Conservation (phyloP, 352 stramenopile genomes). For the Globisporangium splendens region DNA sequence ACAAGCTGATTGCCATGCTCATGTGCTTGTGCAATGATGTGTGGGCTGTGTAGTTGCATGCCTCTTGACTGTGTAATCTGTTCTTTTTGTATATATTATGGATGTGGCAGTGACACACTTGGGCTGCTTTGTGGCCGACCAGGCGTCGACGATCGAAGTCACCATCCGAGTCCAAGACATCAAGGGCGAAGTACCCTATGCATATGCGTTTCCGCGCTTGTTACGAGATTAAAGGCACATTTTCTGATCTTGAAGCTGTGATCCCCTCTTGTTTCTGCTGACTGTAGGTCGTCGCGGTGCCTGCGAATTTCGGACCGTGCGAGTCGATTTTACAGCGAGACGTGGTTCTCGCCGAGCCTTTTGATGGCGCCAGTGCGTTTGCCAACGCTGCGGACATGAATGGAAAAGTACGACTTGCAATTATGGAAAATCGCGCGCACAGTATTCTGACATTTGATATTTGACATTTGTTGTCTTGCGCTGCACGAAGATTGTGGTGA, state of each 20-base stretch:
- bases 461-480: too few species aligned
- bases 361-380: conserved; percentile 50
- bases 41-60: background rate
- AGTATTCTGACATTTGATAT: too few species aligned
- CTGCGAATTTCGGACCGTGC: conserved; percentile 76
- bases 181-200: conserved; percentile 80
- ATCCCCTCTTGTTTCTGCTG: background rate
- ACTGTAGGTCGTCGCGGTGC: conserved; percentile 57
- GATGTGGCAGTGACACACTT: conserved; percentile 39
- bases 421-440: too few species aligned
- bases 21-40: too few species aligned
- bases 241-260: too few species aligned
- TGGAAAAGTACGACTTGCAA: conserved; percentile 46
- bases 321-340: conserved; percentile 39
- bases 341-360: conserved; percentile 50
- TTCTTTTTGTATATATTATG: background rate
- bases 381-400: conserved; percentile 32
- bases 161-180: conserved; percentile 58
- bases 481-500: conserved; percentile 59
- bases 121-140: conserved; percentile 61
- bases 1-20: too few species aligned
- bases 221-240: too few species aligned
- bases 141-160: conserved; percentile 72
- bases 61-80: conserved; percentile 2
- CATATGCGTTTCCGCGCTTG: too few species aligned